Evolutionary conservation across 2,329 filamentous ascomycete genomes (phyloP), one percentile per base, ranked within the genome.

Genomic region (Epichloe aotearoae): DNA sequence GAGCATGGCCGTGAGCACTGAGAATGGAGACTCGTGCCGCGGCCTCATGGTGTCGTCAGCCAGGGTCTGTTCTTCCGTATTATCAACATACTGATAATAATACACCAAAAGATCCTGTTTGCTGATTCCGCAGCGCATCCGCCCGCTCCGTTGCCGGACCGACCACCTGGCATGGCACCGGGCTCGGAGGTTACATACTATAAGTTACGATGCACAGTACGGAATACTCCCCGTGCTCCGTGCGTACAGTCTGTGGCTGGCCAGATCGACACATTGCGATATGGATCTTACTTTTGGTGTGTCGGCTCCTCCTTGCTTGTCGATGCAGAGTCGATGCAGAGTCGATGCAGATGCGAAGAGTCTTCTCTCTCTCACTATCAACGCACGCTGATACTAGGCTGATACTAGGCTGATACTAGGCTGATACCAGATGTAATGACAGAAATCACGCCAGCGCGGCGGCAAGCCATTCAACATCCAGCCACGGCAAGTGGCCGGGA

Each of bases 101-200:
- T 10, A 30, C 30, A 30, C 30, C 30, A 30, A 30, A n/a, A 30
- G 30, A 30, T 30, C 1, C 30, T 30, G 30, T 26, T 26, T 26
- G 23, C 23, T 26, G 6, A 26, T 26, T 2, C 23, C 23, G 23
- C 23, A 26, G 23, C 23, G 23, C 19, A 2, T 30, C 30, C 30
- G 10, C 7, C 43, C 17, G 33, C 45, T 47, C 46, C 46, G 46
- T 48, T 48, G 38, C 46, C 46, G 46, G 46, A 41, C 37, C 23
- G 46, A 41, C 37, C 23, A 19, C 5, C 5, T 11, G 26, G 26
- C 26, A 3, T 19, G 5, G 23, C 6, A 17, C 46, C 46, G 46
- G n/a, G 26, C 38, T 48, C 46, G 46, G 46, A 48, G 46, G 20
- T 37, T 20, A 15, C 7, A 48, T 23, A 4, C 8, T 12, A n/a